Evolutionary conservation across 495 filamentous ascomycete genomes (phyloP).

Genomic region (Penicillium canescens): DNA sequence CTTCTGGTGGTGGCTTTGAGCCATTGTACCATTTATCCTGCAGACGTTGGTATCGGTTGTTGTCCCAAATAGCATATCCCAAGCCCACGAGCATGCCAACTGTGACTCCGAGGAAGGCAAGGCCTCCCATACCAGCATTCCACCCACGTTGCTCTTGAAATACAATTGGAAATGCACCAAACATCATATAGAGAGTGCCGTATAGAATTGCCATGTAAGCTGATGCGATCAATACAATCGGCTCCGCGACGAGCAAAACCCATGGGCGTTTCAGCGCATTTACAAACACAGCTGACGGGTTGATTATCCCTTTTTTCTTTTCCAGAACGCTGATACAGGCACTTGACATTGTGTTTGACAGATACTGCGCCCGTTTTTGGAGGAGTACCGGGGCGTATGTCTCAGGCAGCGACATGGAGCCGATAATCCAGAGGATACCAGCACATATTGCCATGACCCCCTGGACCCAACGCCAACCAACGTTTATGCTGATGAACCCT

Average conservation of each 20-base stretch:
- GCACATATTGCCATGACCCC: constrained; percentile 71
- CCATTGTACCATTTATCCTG: too few species aligned
- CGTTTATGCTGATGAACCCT: constrained; percentile 63
- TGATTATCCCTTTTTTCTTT: constrained; percentile 55
- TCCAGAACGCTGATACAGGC: too few species aligned
- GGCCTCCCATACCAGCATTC: constrained; percentile 63
- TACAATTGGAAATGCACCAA: constrained; percentile 74
- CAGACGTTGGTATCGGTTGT: constrained; percentile 55
- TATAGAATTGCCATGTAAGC: constrained; percentile 67
- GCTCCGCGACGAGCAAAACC: constrained; percentile 69
- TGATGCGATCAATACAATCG: constrained; percentile 69
- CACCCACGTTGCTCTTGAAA: constrained; percentile 68
- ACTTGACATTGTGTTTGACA: too few species aligned
- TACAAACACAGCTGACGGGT: constrained; percentile 54
- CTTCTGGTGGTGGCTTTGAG: constrained; percentile 60
- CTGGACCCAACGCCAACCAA: constrained; percentile 66
- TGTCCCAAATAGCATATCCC: constrained; percentile 67
- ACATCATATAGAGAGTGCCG: constrained; percentile 76
- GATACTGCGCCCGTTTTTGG: constrained; percentile 63
- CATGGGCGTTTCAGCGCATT: constrained; percentile 65
- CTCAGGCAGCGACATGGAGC: constrained; percentile 70
- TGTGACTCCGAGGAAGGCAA: constrained; percentile 51
- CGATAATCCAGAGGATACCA: constrained; percentile 38
- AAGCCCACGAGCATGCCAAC: constrained; percentile 64
- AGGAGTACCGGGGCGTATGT: constrained; percentile 70